Percentiles rank a stretch among this genome's conserved stretches.
Conservation (phyloP, 2,329 filamentous ascomycete genomes). For the Fusarium pininemorale region DNA sequence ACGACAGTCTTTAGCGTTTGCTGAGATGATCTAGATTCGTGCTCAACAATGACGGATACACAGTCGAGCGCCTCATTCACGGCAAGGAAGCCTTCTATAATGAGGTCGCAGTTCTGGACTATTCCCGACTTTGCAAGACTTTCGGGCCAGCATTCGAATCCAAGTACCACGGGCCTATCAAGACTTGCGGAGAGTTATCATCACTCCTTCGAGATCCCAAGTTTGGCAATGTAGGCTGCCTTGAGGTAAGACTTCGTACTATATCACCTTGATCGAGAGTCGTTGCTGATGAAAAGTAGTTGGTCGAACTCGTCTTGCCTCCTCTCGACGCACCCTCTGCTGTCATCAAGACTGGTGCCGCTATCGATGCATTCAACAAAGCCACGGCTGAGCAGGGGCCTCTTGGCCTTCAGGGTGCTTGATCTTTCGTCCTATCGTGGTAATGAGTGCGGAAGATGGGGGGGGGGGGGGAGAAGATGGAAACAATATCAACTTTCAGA, state of each 20-base stretch:
- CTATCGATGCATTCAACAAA: not conserved
- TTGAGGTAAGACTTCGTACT: not conserved
- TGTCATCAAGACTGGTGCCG: not conserved
- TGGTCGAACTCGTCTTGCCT: not conserved
- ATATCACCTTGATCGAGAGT: no score
- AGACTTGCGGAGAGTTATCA: not conserved
- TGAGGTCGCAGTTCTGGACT: not conserved
- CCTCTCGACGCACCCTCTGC: not conserved
- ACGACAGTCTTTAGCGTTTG: rapidly evolving
- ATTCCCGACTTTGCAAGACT: not conserved
- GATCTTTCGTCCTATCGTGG: rapidly evolving
- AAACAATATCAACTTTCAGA: rapidly evolving
- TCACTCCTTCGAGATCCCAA: not conserved
- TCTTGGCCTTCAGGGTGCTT: not conserved
- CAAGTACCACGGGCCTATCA: not conserved
- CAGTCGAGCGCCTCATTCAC: not conserved
- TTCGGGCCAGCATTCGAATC: not conserved
- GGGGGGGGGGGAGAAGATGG: no score
- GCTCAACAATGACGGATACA: not conserved
- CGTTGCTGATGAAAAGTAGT: not conserved
- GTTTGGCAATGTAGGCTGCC: not conserved
- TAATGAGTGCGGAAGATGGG: no score
- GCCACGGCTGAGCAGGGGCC: not conserved
- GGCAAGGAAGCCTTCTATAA: not conserved
- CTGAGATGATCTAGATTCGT: not conserved